Evolutionary conservation across 441 rosid species (phyloP), one percentile per base, ranked within the genome.

Genomic region (Syzygium malaccense): DNA sequence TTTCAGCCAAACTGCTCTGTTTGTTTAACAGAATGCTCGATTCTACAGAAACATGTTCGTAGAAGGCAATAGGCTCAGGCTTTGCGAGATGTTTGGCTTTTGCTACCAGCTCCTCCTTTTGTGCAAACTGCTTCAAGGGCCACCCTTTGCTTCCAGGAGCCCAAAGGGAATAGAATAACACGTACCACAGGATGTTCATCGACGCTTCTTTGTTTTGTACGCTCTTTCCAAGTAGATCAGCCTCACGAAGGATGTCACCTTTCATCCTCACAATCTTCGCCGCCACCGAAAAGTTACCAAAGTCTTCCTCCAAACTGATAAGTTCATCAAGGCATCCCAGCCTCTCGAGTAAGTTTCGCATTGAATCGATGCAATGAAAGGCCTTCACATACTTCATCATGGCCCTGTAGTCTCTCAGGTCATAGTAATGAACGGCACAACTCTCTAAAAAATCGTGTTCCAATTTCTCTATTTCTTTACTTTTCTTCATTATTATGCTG

Each of bases 321-420:
- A 89, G 88, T 79, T 89, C 88, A 78, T 89, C 86, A 6, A 86
- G 79, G 33, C 51, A 78, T 32, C 41, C 85, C 37, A 71, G 23
- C n/a, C 85, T 45, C 55, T 17, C 55, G 12, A 89, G 62, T 41
- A 89, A 58, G 30, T 87, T 86, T 23, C 86, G 75, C 78, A 86
- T 17, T 28, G 79, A 26, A n/a, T 79, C 75, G 26, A 56, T 48
- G 10, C 57, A 55, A 54, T 64, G 41, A 68, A 88, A 88, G 32
- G 88, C 32, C 6, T 54, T 86, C 33, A 86, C 90, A 55, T 51
- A 86, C 55, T 48, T 86, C 90, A 89, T 89, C 86, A 89, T 86
- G 45, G 60, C 32, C 19, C 23, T 49, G 58, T 49, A n/a, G 15
- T 89, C 71, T 23, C 37, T 84, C 23, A 18, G 51, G 33, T 18